These are phyloP conservation scores for Biscogniauxia sp. DNA, from an alignment of 2,329 filamentous ascomycete genomes.

Conservation along the genomic window DNA sequence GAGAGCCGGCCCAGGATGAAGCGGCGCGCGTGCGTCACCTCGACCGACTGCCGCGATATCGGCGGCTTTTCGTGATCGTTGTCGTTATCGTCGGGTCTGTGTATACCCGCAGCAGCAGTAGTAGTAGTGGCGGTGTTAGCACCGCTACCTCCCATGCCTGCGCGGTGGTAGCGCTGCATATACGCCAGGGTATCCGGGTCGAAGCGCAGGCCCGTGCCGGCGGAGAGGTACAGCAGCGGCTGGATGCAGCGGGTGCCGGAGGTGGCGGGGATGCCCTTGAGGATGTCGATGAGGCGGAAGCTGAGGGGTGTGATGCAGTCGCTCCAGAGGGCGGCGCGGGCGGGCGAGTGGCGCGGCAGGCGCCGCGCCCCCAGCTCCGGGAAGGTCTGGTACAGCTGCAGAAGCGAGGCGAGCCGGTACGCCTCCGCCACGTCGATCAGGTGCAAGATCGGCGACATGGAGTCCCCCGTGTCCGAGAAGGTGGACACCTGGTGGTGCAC, in stretches of 20 bases:
- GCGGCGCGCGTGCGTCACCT: neutral
- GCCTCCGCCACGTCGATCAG: neutral
- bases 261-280: neutral
- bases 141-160: too few species aligned
- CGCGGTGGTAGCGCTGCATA: neutral
- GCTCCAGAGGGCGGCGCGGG: neutral
- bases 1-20: neutral
- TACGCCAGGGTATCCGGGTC: neutral
- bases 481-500: neutral
- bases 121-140: too few species aligned
- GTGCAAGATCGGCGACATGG: neutral
- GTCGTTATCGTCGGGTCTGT: too few species aligned
- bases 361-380: neutral
- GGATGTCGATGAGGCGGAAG: neutral
- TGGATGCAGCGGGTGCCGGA: neutral
- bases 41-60: neutral
- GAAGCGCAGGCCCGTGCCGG: neutral
- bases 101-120: too few species aligned
- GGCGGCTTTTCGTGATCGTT: too few species aligned
- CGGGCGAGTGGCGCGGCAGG: neutral
- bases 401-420: neutral
- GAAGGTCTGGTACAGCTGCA: neutral
- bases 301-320: neutral
- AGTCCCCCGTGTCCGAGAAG: neutral
- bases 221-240: neutral